Evolutionary conservation across 2,329 filamentous ascomycete species (phyloP).

Genomic region (Meredithiella fracta): DNA sequence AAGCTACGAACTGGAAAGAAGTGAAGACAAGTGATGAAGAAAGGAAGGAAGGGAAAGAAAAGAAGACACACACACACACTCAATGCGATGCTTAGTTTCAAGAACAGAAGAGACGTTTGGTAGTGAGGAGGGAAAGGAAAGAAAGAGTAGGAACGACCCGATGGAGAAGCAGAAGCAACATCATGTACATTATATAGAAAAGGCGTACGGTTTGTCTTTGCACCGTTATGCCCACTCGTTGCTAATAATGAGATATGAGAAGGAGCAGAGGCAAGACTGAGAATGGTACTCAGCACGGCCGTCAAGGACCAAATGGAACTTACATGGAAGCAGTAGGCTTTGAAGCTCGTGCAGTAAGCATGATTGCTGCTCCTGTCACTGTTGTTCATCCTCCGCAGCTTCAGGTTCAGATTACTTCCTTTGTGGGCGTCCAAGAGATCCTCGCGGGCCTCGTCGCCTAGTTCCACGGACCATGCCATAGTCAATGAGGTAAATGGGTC

Average conservation of each 20-base stretch:
- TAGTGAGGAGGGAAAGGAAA: slow-evolving; percentile 9
- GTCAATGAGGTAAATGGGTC: background rate
- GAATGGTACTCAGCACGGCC: background rate
- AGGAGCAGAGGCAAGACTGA: background rate
- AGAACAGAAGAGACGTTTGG: slow-evolving; percentile 14
- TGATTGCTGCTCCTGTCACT: slow-evolving; percentile 1
- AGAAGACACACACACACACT: slow-evolving; percentile 11
- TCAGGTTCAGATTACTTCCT: background rate
- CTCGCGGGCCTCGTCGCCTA: slow-evolving; percentile 9
- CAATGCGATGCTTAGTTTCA: slow-evolving; percentile 15
- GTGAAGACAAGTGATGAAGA: slow-evolving; percentile 4
- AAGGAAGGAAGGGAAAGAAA: slow-evolving; percentile 3
- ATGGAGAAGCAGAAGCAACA: background rate
- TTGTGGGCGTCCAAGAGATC: background rate
- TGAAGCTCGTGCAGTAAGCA: background rate
- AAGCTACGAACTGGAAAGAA: slow-evolving; percentile 5
- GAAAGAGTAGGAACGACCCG: slow-evolving; percentile 9
- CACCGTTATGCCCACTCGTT: background rate
- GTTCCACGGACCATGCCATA: slow-evolving; percentile 3
- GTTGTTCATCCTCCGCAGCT: background rate
- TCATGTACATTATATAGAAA: slow-evolving; percentile 6
- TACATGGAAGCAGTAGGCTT: slow-evolving; percentile 5
- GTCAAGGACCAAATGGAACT: background rate
- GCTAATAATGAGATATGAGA: background rate
- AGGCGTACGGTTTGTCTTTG: background rate